Conservation (phyloP, 257 asterid genomes). For the Schizonepeta tenuifolia region DNA sequence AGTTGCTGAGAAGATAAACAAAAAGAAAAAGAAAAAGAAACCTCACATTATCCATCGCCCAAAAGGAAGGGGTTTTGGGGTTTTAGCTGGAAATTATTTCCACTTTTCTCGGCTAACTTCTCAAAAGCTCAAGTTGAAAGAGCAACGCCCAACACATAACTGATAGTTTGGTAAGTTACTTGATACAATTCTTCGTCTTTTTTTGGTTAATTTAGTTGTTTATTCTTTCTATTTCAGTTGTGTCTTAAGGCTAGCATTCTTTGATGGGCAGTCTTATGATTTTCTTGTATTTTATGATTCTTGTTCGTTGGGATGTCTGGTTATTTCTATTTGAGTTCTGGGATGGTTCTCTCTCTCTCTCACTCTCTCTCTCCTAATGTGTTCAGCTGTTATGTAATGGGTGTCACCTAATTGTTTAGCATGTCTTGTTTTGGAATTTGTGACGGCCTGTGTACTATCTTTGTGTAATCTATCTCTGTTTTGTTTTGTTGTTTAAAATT, state of each 20-base stretch:
- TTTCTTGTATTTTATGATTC: background rate
- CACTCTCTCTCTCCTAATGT: background rate
- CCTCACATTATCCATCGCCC: slow-evolving; percentile 16
- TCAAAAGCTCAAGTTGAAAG: background rate
- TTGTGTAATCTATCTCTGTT: background rate
- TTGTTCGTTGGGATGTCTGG: background rate
- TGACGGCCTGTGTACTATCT: background rate
- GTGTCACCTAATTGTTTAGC: background rate
- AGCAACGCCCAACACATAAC: background rate
- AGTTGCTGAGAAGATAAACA: background rate
- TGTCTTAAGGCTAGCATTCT: background rate
- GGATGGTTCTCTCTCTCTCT: background rate
- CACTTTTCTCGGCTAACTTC: background rate
- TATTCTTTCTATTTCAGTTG: background rate
- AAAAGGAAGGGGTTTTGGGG: slow-evolving; percentile 20
- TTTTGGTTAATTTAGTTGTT: background rate
- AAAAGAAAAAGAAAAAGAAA: background rate
- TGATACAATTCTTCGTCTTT: background rate
- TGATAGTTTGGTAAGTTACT: background rate
- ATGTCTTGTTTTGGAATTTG: background rate
- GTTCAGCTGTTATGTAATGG: slow-evolving; percentile 1
- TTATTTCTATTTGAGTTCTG: background rate
- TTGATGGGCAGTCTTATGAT: background rate
- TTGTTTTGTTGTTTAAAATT: background rate
- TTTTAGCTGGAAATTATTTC: slow-evolving; percentile 9